Evolutionary conservation across 179 eudicot species (phyloP).

Genomic region (Carnegiea gigantea): DNA sequence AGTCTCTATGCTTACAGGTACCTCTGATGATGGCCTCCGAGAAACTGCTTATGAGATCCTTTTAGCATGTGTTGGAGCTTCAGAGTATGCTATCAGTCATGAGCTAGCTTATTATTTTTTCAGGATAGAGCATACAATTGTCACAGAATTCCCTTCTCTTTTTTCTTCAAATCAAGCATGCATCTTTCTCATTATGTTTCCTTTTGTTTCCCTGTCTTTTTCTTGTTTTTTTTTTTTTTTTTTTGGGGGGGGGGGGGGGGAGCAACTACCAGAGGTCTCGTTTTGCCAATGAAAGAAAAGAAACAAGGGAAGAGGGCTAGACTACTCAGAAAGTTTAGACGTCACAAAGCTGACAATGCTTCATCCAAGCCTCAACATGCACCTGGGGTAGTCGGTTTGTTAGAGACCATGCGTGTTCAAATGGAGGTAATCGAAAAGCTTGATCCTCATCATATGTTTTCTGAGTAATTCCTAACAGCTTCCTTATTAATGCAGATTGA

Average conservation of each 20-base stretch:
- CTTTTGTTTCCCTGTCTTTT: not conserved
- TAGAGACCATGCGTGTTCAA: constrained; percentile 94
- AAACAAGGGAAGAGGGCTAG: constrained; percentile 86
- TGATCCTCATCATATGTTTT: constrained; percentile 10
- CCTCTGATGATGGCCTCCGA: constrained; percentile 88
- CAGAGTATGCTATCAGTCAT: constrained; percentile 59
- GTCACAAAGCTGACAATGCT: constrained; percentile 63
- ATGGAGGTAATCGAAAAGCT: constrained; percentile 70
- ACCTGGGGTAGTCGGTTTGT: constrained; percentile 79
- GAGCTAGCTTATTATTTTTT: constrained; percentile 13
- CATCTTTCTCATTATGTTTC: constrained; percentile 22
- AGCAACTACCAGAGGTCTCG: constrained; percentile 62
- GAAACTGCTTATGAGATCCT: constrained; percentile 96
- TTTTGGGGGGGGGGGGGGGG: not conserved
- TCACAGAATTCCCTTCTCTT: constrained; percentile 5
- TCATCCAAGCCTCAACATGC: constrained; percentile 56
- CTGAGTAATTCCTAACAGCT: not conserved
- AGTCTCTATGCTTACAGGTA: constrained; percentile 45
- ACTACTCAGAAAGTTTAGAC: constrained; percentile 84
- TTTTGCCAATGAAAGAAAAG: constrained; percentile 90
- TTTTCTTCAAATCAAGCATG: constrained; percentile 18
- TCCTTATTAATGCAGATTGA: not conserved
- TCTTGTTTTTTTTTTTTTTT: not conserved
- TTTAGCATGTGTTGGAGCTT: constrained; percentile 97
- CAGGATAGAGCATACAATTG: constrained; percentile 7